Evolutionary conservation across 2,329 filamentous ascomycete species (phyloP).

Genomic region (Colletotrichum kahawae): DNA sequence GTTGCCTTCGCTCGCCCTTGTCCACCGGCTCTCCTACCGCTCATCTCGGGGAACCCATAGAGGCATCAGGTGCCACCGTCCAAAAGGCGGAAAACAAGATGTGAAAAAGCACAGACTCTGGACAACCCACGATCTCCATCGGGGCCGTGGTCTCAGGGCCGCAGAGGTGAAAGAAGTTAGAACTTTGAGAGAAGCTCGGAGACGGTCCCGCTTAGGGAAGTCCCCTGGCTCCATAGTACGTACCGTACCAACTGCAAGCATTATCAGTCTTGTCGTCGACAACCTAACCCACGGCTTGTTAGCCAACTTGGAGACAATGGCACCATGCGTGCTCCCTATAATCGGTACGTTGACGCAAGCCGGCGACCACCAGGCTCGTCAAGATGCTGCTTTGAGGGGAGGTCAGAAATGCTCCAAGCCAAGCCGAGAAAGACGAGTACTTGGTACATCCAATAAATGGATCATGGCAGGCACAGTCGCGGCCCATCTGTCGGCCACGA

Average conservation of each 20-base stretch:
- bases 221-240: not conserved
- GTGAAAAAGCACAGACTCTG: slow-evolving; percentile 3
- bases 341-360: not conserved
- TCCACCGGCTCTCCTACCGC: not conserved
- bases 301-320: not conserved
- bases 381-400: not conserved
- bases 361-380: not conserved
- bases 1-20: not conserved
- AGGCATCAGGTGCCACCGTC: not conserved
- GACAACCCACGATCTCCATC: slow-evolving; percentile 3
- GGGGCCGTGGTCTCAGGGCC: slow-evolving; percentile 1
- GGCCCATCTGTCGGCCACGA: not conserved
- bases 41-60: not conserved
- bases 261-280: not conserved
- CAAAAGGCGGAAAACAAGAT: not conserved
- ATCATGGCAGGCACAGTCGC: not conserved
- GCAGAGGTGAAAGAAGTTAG: not conserved
- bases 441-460: not conserved
- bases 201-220: not conserved
- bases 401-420: not conserved
- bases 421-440: not conserved
- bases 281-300: not conserved
- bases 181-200: slow-evolving; percentile 5
- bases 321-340: not conserved
- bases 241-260: not conserved